Conservation (phyloP, 495 filamentous ascomycete species). For the Trichoderma parareesei region DNA sequence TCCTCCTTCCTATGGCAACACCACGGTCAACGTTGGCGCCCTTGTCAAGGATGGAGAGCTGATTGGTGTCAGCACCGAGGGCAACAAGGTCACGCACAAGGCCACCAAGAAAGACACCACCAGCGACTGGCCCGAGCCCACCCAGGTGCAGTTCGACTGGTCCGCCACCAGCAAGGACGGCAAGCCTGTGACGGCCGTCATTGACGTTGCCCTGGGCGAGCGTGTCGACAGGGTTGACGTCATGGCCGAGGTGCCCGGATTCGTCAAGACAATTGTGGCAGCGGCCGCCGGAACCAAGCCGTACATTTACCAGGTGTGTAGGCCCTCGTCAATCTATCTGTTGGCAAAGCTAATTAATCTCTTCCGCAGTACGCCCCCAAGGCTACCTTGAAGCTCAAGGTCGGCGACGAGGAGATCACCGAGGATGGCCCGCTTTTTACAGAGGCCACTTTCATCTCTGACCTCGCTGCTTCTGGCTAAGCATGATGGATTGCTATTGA, state of each 20-base stretch:
- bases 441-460: conserved; percentile 89
- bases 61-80: conserved; percentile 58
- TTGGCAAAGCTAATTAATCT: conserved; percentile 18
- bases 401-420: conserved; percentile 63
- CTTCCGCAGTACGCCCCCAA: conserved; percentile 52
- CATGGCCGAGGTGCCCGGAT: conserved; percentile 90
- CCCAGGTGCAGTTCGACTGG: conserved; percentile 68
- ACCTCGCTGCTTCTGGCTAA: conserved; percentile 5
- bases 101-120: conserved; percentile 59
- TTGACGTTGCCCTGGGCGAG: conserved; percentile 62
- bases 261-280: conserved; percentile 87
- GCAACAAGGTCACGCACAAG: conserved; percentile 53
- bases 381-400: conserved; percentile 69
- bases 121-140: conserved; percentile 86
- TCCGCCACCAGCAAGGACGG: conserved; percentile 68
- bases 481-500: background rate
- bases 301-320: conserved; percentile 87
- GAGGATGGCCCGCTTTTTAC: conserved; percentile 73
- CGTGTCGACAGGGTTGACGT: conserved; percentile 83
- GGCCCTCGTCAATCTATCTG: no score
- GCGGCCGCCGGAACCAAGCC: conserved; percentile 83
- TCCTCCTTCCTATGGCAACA: conserved; percentile 87
- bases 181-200: conserved; percentile 54
- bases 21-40: conserved; percentile 75
- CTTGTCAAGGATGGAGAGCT: conserved; percentile 75